A percentile compares a stretch with the other conserved stretches of the same genome.
Evolutionary conservation across 1,284 basidiomycete genomes (phyloP).

Genomic region (Paramarasmius palmivorus): DNA sequence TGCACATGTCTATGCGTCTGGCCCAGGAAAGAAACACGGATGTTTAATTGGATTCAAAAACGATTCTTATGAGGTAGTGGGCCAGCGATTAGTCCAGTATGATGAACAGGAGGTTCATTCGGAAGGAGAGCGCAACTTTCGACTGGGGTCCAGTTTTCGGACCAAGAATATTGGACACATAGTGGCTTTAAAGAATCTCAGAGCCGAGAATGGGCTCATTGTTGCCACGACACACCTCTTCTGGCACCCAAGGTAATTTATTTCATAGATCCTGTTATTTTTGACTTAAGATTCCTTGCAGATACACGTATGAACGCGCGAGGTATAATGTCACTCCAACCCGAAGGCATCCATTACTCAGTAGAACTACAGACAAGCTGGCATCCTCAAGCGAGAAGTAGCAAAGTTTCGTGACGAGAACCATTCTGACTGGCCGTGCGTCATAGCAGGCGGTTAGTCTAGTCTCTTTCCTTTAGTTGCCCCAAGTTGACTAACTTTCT

Average conservation of each 20-base stretch:
- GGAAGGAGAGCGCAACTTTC: constrained; percentile 34
- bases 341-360: neutral
- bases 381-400: constrained; percentile 70
- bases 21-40: constrained; percentile 78
- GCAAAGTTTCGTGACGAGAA: constrained; percentile 53
- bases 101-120: constrained; percentile 61
- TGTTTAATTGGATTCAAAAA: constrained; percentile 76
- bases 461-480: neutral
- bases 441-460: constrained; percentile 80
- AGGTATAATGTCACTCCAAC: constrained; percentile 43
- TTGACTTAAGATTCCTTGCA: constrained; percentile 27
- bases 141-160: constrained; percentile 63
- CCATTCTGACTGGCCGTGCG: constrained; percentile 67
- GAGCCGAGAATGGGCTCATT: constrained; percentile 53
- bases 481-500: constrained; percentile 5
- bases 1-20: constrained; percentile 60
- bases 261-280: constrained; percentile 7
- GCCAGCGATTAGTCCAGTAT: constrained; percentile 55
- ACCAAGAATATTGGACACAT: constrained; percentile 86
- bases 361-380: constrained; percentile 57
- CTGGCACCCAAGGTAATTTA: constrained; percentile 85
- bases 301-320: constrained; percentile 86
- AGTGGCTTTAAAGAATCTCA: constrained; percentile 58
- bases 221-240: constrained; percentile 88
- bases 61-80: constrained; percentile 47